Base-by-base conservation (phyloP, 257 asterid species). In the Solanum piurae region DNA sequence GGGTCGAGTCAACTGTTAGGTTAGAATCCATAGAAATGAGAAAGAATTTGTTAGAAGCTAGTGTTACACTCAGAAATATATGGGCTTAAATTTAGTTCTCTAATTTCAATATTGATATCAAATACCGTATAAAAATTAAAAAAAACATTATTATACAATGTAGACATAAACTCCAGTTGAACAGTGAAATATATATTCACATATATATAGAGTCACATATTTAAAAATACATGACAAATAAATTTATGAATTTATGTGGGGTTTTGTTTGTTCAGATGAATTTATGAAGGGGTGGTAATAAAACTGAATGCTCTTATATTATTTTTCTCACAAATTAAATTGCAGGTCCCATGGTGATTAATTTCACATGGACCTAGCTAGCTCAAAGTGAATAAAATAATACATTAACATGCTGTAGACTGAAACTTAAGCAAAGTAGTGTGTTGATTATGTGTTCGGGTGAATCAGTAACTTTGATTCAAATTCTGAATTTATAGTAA, bases 341-440 rank as follows among this genome's bases (percentile, higher is more conserved):
- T 44, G 66, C 10, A 44, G 85, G 85, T 46, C 85, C 66, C 85
- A 27, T 44, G 66, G 16, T 13, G 14, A 34, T 27, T 80, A 29
- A 80, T 46, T 80, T 80, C 27, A 9, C 85, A 46, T 80, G 85
- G 85, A 29, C 68, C 85, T 46, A 80, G 20, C 20, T 37, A 38
- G 29, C 29, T 29, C 16, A 46, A 80, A 46, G 11, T 46, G 68
- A 46, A 77, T 46, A 40, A 3, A 0, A 77, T 7, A 40, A 40
- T 23, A 42, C 36, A 23, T 38, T n/a, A 27, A 38, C 29, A 40
- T 75, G 34, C 21, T 23, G n/a, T 74, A 38, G 55, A 75, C 55
- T 21, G 31, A 55, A 55, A 6, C 64, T 55, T 55, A 55, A 55
- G 64, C 8, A 18, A 18, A 7, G 5, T 49, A 49, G 60, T 49